Evolutionary conservation across 176 grass and related monocot species (phyloP).

Genomic region (Cenchrus purpureus): DNA sequence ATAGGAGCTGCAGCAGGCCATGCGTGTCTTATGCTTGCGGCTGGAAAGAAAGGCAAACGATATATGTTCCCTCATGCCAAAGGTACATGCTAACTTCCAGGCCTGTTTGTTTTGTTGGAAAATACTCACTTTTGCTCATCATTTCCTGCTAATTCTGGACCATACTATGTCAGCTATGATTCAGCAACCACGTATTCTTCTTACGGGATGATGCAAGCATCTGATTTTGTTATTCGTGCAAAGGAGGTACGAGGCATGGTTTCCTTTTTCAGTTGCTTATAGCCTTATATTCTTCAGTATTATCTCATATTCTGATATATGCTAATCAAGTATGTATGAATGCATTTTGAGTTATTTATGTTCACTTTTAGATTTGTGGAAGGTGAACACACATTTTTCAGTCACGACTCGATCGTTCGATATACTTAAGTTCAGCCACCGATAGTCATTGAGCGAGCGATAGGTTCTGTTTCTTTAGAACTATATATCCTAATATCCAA

Average conservation of each 20-base stretch:
- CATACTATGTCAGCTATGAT: conserved; percentile 75
- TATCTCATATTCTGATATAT: conserved; percentile 3
- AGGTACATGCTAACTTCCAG: conserved; percentile 48
- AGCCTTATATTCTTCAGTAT: conserved; percentile 1
- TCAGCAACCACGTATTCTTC: conserved; percentile 88
- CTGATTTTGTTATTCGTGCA: conserved; percentile 86
- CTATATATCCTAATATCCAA: too few species aligned
- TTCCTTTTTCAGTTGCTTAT: conserved; percentile 7
- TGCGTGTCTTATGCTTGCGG: conserved; percentile 89
- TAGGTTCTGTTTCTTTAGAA: conserved; percentile 3
- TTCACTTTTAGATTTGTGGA: too few species aligned
- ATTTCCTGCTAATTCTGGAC: conserved; percentile 34
- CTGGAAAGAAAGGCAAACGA: conserved; percentile 96
- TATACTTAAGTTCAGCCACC: background rate
- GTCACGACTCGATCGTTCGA: background rate
- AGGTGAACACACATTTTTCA: too few species aligned
- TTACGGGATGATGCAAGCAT: conserved; percentile 81
- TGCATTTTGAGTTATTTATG: too few species aligned
- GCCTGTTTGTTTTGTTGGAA: conserved; percentile 4
- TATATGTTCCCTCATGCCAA: conserved; percentile 93
- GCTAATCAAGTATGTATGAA: conserved; percentile 12
- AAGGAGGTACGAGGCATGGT: conserved; percentile 65
- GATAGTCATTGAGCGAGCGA: background rate
- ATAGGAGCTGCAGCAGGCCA: conserved; percentile 81
- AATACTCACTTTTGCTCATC: conserved; percentile 18